These are phyloP conservation scores for Fraxinus angustifolia DNA, from an alignment of 305 asterid genomes.

Conservation along the genomic window DNA sequence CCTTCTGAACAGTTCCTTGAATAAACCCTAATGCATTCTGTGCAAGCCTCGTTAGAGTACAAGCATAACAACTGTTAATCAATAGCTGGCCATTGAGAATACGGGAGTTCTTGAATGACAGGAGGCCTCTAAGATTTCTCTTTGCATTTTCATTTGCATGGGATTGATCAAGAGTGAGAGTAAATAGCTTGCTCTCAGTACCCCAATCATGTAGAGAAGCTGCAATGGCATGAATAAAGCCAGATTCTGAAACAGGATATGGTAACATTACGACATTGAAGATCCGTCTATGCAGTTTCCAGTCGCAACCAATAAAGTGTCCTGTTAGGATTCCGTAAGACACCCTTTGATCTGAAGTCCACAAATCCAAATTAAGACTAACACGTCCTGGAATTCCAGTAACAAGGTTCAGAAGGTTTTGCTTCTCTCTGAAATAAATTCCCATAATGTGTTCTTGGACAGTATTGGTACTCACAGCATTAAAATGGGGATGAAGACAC, in stretches of 20 bases:
- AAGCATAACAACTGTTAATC: slow-evolving; percentile 62
- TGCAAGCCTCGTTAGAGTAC: slow-evolving; percentile 57
- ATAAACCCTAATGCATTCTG: slow-evolving; percentile 45
- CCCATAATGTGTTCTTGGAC: slow-evolving; percentile 52
- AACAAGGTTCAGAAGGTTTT: slow-evolving; percentile 50
- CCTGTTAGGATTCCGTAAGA: slow-evolving; percentile 61
- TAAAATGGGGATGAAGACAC: slow-evolving; percentile 65
- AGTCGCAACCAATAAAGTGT: slow-evolving; percentile 67
- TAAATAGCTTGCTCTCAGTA: slow-evolving; percentile 49
- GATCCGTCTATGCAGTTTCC: slow-evolving; percentile 66
- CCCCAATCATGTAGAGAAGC: slow-evolving; percentile 69
- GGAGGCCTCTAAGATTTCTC: slow-evolving; percentile 48
- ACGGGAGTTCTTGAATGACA: slow-evolving; percentile 44
- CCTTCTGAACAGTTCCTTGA: slow-evolving; percentile 46
- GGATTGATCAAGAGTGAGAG: slow-evolving; percentile 49
- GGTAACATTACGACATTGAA: slow-evolving; percentile 48
- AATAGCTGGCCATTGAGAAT: slow-evolving; percentile 70
- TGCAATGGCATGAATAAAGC: slow-evolving; percentile 48
- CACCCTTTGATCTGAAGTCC: slow-evolving; percentile 56
- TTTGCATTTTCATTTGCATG: slow-evolving; percentile 34
- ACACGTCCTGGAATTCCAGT: slow-evolving; percentile 58
- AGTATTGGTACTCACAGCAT: slow-evolving; percentile 26
- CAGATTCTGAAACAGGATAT: slow-evolving; percentile 57
- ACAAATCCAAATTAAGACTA: slow-evolving; percentile 62
- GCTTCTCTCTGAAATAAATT: slow-evolving; percentile 60